A percentile compares a stretch with the other conserved stretches of the same genome.
phyloP scores from a whole-genome alignment of 768 basidiomycete genomes.

The Lyophyllum atratum region DNA sequence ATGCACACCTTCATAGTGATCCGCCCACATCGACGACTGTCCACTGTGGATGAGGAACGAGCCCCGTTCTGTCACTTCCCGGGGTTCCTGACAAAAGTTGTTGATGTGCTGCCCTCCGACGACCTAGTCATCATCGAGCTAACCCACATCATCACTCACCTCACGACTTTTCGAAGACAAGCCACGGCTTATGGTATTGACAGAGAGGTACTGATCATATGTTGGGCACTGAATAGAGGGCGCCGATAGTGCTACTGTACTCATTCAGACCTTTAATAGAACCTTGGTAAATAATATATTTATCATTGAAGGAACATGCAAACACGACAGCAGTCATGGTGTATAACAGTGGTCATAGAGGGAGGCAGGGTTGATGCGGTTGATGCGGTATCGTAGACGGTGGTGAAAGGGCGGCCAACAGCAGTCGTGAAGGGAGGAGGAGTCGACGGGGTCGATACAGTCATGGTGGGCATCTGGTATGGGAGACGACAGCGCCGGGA shows the following conservation, averaged over 20 bases:
- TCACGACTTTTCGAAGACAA: slow-evolving; percentile 17
- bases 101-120: slow-evolving; percentile 12
- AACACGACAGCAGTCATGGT: too few relatives aligned
- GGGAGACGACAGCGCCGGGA: too few relatives aligned
- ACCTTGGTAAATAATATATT: background rate
- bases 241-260: slow-evolving; percentile 5
- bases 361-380: too few relatives aligned
- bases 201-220: slow-evolving; percentile 16
- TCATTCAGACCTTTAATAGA: background rate
- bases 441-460: too few relatives aligned
- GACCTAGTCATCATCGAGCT: slow-evolving; percentile 20
- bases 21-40: slow-evolving; percentile 16
- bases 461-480: too few relatives aligned
- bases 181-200: slow-evolving; percentile 20
- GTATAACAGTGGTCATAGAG: too few relatives aligned
- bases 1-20: slow-evolving; percentile 19
- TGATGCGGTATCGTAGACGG: too few relatives aligned
- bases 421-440: too few relatives aligned
- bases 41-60: slow-evolving; percentile 3
- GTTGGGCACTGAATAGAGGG: slow-evolving; percentile 22
- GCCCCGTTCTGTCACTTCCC: slow-evolving; percentile 19
- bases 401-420: too few relatives aligned
- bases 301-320: background rate
- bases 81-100: slow-evolving; percentile 15
- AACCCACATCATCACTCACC: slow-evolving; percentile 16